Evolutionary conservation across 495 filamentous ascomycete genomes (phyloP), one percentile per base, ranked within the genome.

Genomic region (Aspergillus affinis): DNA sequence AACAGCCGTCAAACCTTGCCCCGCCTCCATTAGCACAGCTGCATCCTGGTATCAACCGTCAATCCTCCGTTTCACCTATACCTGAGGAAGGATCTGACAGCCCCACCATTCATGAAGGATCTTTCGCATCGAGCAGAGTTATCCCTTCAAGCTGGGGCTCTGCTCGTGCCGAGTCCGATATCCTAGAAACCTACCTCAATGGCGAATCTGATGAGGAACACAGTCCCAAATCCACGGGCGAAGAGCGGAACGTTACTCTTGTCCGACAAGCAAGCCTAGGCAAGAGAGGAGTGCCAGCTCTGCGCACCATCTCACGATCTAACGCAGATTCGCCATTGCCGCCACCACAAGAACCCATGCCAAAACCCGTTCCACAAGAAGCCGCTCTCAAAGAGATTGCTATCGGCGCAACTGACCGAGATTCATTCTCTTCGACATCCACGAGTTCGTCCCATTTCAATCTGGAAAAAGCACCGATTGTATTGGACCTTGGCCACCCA

Each of bases 1-100:
- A 49, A 53, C 63, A 57, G 51, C 66, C 59, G n/a, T 63, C 58
- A 47, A 65, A 65, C 56, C 72, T 79, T 49, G 71, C 61, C 53
- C 65, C 73, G 36, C 69, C 67, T 19, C 56, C 60, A 6, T 54
- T 62, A 15, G 36, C 36, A 41, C 36, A 41, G 36, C 36, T 41
- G 23, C 67, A 61, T 46, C 60, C 55, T 10, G 49, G 63, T 58
- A 58, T 57, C 58, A 70, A 65, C 55, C 83, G 90, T 21, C 82
- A 81, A 57, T 91, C 90, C 1, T 90, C 81, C 57, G 91, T 97
- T 6, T 90, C 93, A 8, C 93, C 93, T 2, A 97, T 97, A 57
- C 89, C 86, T 1, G 93, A 97, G 72, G 92, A 96, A 67, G 80
- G 84, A 53, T 80, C 83, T 2, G 78, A 84, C 32, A 76, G 83